Percentiles rank a stretch among this genome's conserved stretches.
These are phyloP conservation scores for Eutypa lata DNA, from an alignment of 2,329 filamentous ascomycete genomes.

Conservation along the genomic window DNA sequence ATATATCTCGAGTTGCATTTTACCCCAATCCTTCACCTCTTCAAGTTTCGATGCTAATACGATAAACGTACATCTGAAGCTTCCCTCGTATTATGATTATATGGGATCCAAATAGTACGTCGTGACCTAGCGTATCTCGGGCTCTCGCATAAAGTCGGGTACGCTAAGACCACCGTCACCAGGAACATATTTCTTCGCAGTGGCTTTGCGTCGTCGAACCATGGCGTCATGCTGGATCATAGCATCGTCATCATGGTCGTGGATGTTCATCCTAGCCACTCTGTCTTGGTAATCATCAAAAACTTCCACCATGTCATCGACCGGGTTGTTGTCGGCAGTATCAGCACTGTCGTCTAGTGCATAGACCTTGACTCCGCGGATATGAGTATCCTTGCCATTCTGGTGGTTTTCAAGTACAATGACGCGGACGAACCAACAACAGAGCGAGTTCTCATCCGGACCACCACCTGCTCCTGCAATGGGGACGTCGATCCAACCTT, in stretches of 20 bases:
- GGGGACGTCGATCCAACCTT: slow-evolving; percentile 88
- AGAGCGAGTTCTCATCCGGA: slow-evolving; percentile 68
- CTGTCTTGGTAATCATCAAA: slow-evolving; percentile 28
- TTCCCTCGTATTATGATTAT: neutral
- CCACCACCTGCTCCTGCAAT: slow-evolving; percentile 52
- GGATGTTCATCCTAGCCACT: slow-evolving; percentile 23
- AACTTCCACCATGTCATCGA: slow-evolving; percentile 31
- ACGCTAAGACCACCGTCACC: slow-evolving; percentile 33
- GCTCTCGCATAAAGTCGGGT: slow-evolving; percentile 38
- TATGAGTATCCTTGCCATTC: slow-evolving; percentile 98
- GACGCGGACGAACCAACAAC: slow-evolving; percentile 87
- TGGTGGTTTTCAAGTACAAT: slow-evolving; percentile 95
- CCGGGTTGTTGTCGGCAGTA: slow-evolving; percentile 33
- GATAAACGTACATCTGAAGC: neutral
- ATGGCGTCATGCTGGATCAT: slow-evolving; percentile 28
- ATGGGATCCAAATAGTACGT: no score
- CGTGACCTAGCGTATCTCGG: slow-evolving; percentile 35
- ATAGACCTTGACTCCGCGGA: slow-evolving; percentile 87
- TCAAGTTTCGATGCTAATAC: neutral
- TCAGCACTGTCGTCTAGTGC: slow-evolving; percentile 48
- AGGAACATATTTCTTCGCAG: slow-evolving; percentile 23
- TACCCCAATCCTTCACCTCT: no score
- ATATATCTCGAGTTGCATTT: no score
- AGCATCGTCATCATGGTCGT: slow-evolving; percentile 30
- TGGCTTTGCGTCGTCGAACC: slow-evolving; percentile 26